Percentiles rank a stretch among this genome's conserved stretches.
Evolutionary conservation across 805 yeast genomes (phyloP).

Genomic region (Zygosaccharomyces gambellarensis): DNA sequence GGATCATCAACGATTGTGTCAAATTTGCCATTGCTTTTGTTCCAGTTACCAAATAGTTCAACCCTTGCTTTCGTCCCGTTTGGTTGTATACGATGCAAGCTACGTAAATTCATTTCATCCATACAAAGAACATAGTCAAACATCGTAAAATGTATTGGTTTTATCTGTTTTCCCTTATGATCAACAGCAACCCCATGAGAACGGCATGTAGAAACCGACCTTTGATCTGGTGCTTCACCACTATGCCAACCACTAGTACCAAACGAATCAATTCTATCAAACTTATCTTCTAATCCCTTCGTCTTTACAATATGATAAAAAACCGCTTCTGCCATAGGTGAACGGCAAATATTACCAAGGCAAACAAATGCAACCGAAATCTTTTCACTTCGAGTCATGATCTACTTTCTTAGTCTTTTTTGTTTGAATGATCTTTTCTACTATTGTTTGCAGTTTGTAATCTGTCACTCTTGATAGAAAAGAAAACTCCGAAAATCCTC

Average conservation of each 20-base stretch:
- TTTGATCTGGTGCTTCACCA: slow-evolving; percentile 76
- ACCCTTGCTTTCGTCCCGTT: slow-evolving; percentile 44
- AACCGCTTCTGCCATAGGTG: slow-evolving; percentile 98
- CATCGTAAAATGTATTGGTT: slow-evolving; percentile 43
- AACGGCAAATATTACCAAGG: slow-evolving; percentile 87
- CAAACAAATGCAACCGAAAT: slow-evolving; percentile 84
- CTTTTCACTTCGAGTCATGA: slow-evolving; percentile 7
- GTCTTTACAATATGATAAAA: slow-evolving; percentile 60
- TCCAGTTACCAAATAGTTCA: slow-evolving; percentile 77
- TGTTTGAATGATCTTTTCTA: background rate
- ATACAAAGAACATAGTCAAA: slow-evolving; percentile 69
- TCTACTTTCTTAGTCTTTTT: background rate
- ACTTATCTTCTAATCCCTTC: slow-evolving; percentile 38
- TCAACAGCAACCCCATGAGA: slow-evolving; percentile 67
- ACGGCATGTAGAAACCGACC: slow-evolving; percentile 65
- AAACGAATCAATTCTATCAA: slow-evolving; percentile 69
- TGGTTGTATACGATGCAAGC: slow-evolving; percentile 52
- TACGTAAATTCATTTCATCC: slow-evolving; percentile 56
- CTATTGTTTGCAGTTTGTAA: background rate
- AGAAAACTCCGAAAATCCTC: too few relatives aligned
- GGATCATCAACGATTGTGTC: slow-evolving; percentile 77
- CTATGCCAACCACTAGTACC: slow-evolving; percentile 84
- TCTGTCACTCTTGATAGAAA: background rate
- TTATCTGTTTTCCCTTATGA: slow-evolving; percentile 71
- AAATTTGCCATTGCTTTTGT: slow-evolving; percentile 43